These are phyloP conservation scores for Fusarium sp. DNA, from an alignment of 2,329 filamentous ascomycete species.

Conservation along the genomic window DNA sequence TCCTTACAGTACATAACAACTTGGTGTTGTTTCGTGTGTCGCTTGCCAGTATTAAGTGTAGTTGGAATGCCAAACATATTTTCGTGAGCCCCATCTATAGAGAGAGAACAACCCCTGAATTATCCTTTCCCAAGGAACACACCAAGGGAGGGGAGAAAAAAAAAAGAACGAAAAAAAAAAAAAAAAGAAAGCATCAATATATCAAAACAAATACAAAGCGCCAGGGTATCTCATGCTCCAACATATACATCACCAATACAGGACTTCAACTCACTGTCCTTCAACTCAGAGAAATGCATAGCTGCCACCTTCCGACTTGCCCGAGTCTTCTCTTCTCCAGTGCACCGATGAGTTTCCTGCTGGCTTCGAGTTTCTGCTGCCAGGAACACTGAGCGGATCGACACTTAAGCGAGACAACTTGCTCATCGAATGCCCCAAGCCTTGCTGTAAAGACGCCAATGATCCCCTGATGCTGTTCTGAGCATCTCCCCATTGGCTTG, in stretches of 20 bases:
- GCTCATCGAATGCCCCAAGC: slow-evolving; percentile 17
- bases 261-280: not conserved
- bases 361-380: slow-evolving; percentile 19
- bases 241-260: not conserved
- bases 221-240: slow-evolving; percentile 25
- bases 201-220: not conserved
- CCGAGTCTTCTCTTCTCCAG: slow-evolving; percentile 35
- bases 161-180: not conserved
- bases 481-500: slow-evolving; percentile 41
- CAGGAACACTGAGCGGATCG: slow-evolving; percentile 17
- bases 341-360: slow-evolving; percentile 14
- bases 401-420: slow-evolving; percentile 22
- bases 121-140: not conserved
- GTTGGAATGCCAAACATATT: not conserved
- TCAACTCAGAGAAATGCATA: slow-evolving; percentile 38
- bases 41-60: not conserved
- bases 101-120: not conserved
- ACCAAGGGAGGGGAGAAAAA: not conserved
- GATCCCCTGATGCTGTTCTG: slow-evolving; percentile 35
- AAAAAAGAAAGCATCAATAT: not conserved
- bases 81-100: not conserved
- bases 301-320: slow-evolving; percentile 35
- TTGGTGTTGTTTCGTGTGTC: not conserved
- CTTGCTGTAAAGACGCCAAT: slow-evolving; percentile 26
- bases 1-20: too few relatives aligned